Conservation (phyloP, 495 filamentous ascomycete species). For the Neurospora africana region DNA sequence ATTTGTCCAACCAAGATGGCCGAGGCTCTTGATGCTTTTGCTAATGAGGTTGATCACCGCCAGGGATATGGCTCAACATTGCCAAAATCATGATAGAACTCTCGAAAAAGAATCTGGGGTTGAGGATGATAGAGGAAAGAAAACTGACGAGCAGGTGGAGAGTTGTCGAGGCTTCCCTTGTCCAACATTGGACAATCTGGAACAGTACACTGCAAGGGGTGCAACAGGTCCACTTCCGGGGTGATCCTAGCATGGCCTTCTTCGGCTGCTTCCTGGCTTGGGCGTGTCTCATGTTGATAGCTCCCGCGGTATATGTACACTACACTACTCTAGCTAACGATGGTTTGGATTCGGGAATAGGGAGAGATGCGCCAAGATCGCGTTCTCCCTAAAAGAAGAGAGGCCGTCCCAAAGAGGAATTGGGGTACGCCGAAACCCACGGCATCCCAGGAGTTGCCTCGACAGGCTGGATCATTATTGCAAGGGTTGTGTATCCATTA, state of each 20-base stretch:
- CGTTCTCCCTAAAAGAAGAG: not conserved
- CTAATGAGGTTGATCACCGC: constrained; percentile 36
- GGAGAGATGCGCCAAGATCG: not conserved
- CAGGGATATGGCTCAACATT: constrained; percentile 25
- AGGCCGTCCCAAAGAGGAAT: not conserved
- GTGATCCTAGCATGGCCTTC: not conserved
- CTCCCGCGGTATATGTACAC: not conserved
- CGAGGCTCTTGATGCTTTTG: constrained; percentile 26
- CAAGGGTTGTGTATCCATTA: not conserved
- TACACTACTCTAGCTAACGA: not conserved
- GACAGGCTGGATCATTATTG: not conserved
- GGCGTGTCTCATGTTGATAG: not conserved
- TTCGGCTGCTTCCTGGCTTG: not conserved
- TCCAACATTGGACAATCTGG: not conserved
- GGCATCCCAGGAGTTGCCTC: not conserved
- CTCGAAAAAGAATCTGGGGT: constrained; percentile 2
- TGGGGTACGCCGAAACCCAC: not conserved
- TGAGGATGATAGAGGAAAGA: not conserved
- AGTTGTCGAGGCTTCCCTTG: not conserved
- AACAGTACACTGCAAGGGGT: not conserved
- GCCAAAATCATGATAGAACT: not conserved
- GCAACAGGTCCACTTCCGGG: not conserved
- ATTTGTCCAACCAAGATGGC: constrained; percentile 19
- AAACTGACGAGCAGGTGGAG: constrained; percentile 3
- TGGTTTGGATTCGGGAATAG: not conserved